Evolutionary conservation across 495 filamentous ascomycete species (phyloP), one percentile per base, ranked within the genome.

Genomic region (Tuber indicum): DNA sequence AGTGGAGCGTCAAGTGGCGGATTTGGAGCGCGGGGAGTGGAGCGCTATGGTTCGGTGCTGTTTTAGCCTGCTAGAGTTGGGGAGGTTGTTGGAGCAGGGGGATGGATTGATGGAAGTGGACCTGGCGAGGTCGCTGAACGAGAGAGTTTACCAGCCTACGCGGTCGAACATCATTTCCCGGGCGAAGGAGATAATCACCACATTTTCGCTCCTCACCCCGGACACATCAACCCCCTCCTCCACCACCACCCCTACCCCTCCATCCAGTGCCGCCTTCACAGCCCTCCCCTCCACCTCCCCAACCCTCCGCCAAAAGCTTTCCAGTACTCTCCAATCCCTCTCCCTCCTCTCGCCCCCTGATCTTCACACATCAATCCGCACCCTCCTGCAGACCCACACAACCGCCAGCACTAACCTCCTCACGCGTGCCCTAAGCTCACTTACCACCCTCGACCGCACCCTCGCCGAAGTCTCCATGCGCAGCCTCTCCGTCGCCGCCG

Each of bases 401-500:
- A 91, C 92, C 26, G 91, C 91, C 39, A 92, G 92, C 46, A 87
- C 94, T 9, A 89, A 92, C 41, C 87, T 90, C 3, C 85, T 98
- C 9, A 84, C 92, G 8, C 86, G 93, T 42, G 90, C 91, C 0
- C 87, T 98, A n/a, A 88, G 90, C 17, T 92, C 91, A 49, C 86
- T 98, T 21, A 93, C 96, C 2, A 92, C 88, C 0, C 88, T 99
- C 62, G 94, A 98, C 69, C 88, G 93, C 44, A 91, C 93, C 3
- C 88, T 99, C 9, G 86, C 89, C 42, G 96, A 98, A 82, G 88
- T 97, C 23, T 91, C 92, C 14, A 89, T 90, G 9, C 87, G 93
- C 70, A 97, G 96, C 82, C 93, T 97, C 85, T 96, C 96, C 76
- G 90, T 98, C 41, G 91, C 95, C 16, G 93, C 93, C 3, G 84